These are phyloP conservation scores for Hypoxylon sp. DNA, from an alignment of 2,329 filamentous ascomycete genomes.

Conservation along the genomic window DNA sequence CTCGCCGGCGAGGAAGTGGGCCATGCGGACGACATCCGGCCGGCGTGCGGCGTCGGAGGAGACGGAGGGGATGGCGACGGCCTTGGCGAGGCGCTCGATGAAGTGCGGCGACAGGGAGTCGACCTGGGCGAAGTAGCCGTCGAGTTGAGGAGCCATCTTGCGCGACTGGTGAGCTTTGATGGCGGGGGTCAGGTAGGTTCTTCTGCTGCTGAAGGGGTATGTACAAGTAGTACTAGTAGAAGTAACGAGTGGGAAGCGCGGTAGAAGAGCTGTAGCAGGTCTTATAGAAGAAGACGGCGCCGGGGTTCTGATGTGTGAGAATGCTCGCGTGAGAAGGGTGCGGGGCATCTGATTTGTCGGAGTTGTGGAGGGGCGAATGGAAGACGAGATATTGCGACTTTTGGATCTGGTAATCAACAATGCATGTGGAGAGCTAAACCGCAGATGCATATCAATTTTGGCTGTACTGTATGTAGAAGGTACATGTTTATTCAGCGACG, in stretches of 20 bases:
- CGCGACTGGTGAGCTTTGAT: conserved; percentile 70
- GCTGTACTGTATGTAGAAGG: conserved; percentile 34
- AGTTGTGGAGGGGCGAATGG: conserved; percentile 32
- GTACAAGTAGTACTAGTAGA: conserved; percentile 8
- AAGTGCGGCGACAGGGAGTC: conserved; percentile 83
- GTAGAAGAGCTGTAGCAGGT: conserved; percentile 10
- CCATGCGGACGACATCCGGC: conserved; percentile 96
- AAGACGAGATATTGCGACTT: conserved; percentile 33
- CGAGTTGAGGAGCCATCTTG: conserved; percentile 91
- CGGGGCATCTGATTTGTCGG: conserved; percentile 43
- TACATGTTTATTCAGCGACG: conserved; percentile 24
- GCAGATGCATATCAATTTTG: not conserved
- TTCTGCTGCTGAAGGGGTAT: conserved; percentile 37
- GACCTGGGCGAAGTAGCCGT: conserved; percentile 93
- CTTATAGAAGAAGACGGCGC: conserved; percentile 15
- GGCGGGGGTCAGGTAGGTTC: conserved; percentile 66
- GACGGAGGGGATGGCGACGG: conserved; percentile 94
- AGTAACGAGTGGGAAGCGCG: not conserved
- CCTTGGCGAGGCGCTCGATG: conserved; percentile 89
- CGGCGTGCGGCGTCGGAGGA: conserved; percentile 91
- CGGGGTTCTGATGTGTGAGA: conserved; percentile 21
- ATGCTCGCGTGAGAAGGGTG: conserved; percentile 40
- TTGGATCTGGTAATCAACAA: conserved; percentile 3
- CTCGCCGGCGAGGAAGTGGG: conserved; percentile 86
- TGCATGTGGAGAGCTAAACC: conserved; percentile 20